Base-by-base conservation (phyloP, 2,329 filamentous ascomycete genomes). In the Colletotrichum lini region DNA sequence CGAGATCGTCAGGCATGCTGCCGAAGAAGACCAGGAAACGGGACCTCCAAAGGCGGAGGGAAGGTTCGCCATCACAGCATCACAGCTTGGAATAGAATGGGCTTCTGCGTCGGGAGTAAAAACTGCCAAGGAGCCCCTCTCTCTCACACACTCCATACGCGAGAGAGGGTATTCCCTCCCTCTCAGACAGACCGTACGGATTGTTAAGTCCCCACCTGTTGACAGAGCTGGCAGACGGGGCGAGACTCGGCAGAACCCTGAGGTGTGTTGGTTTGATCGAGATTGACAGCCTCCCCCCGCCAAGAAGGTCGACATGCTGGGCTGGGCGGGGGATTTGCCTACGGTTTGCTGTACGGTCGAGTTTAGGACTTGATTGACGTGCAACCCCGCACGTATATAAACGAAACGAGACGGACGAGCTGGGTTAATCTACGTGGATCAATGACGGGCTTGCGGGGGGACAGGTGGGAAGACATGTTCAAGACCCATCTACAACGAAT, bases 391-490 rank as follows among this genome's bases (percentile, higher is more conserved):
- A 38, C 56, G 45, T 13, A 45, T 50, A n/a, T 52, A 50, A 35
- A 61, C 35, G 58, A 30, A 23, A 50, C 58, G 23, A 35, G 40
- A 59, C 30, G 30, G 40, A 45, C 57, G 9, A 35, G 23, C 16
- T 35, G 42, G 42, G 35, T 12, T 12, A 49, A 61, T 61, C 45
- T 61, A 40, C 54, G 38, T 38, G 54, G 54, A 58, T 58, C 54
- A 58, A 58, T 15, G 54, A 42, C 54, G 18, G 42, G 30, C 35
- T 10, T 38, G 35, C 45, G 30, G 30, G 58, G 45, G 12, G 45
- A 23, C 21, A 7, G 12, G n/a, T n/a, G 38, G 40, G 40, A 40
- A 18, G 9, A 26, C 16, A 26, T 8, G 4, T 9, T 23, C 8
- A 38, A 38, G 35, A 38, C 52, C 52, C 9, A 35, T 38, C 10